These are phyloP conservation scores for Corymbia citriodora DNA, from an alignment of 441 rosid species.

Conservation along the genomic window DNA sequence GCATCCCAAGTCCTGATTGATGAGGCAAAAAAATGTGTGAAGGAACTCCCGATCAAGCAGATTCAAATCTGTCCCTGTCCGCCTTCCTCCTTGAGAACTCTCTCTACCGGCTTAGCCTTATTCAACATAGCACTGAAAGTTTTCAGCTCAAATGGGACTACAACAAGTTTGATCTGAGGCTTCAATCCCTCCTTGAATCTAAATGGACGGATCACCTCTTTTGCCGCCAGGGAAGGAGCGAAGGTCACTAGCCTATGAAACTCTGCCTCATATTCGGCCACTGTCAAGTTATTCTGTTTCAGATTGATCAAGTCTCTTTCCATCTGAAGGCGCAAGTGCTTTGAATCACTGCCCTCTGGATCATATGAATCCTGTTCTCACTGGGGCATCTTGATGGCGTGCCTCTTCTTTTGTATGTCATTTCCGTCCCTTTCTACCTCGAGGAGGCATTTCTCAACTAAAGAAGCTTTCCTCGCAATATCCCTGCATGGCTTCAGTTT, in stretches of 20 bases:
- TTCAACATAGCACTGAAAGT: background rate
- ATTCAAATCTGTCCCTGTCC: background rate
- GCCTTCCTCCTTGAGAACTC: background rate
- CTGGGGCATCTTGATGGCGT: background rate
- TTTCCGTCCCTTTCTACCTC: background rate
- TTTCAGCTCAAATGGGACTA: background rate
- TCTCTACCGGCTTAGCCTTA: background rate
- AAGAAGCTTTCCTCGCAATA: background rate
- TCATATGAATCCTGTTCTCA: background rate
- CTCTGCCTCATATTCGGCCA: background rate
- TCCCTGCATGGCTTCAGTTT: background rate
- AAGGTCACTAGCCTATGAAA: background rate
- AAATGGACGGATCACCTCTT: background rate
- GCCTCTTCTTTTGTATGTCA: background rate
- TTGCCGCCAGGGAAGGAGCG: background rate
- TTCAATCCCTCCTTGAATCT: background rate
- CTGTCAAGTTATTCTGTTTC: background rate
- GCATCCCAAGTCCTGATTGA: background rate
- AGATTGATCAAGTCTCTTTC: background rate
- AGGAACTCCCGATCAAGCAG: background rate
- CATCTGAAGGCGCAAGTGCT: background rate
- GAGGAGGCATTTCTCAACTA: background rate
- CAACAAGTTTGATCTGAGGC: background rate
- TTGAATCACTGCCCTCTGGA: background rate
- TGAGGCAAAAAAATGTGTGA: background rate